Percentiles rank a stretch among this genome's conserved stretches.
These are phyloP conservation scores for Penicillium alfredii DNA, from an alignment of 495 filamentous ascomycete species.

Conservation along the genomic window DNA sequence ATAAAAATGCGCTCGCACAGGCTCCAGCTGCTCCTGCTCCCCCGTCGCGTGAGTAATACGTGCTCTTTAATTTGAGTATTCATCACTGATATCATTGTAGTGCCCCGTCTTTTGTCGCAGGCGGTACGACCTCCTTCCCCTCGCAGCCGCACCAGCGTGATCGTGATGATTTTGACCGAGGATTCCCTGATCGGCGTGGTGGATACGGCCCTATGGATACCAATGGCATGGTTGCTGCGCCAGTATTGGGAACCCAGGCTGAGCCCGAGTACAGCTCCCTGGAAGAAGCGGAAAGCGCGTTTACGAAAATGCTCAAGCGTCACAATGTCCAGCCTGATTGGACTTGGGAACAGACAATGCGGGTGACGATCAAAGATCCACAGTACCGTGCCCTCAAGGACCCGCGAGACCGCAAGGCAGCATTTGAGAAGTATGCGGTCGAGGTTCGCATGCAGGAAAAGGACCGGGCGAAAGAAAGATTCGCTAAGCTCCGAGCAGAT, in stretches of 20 bases:
- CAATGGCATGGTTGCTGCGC: slow-evolving; percentile 54
- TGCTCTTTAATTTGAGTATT: neutral
- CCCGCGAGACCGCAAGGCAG: slow-evolving; percentile 82
- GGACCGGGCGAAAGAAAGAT: slow-evolving; percentile 88
- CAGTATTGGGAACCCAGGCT: slow-evolving; percentile 56
- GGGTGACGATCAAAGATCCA: slow-evolving; percentile 83
- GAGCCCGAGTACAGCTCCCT: slow-evolving; percentile 79
- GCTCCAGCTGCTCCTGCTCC: slow-evolving; percentile 41
- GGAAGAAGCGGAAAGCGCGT: slow-evolving; percentile 92
- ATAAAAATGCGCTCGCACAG: slow-evolving; percentile 64
- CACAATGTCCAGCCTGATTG: slow-evolving; percentile 82
- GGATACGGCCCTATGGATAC: slow-evolving; percentile 51
- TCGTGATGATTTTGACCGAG: slow-evolving; percentile 52
- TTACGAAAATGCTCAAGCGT: slow-evolving; percentile 82
- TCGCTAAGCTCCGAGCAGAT: slow-evolving; percentile 87
- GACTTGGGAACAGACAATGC: slow-evolving; percentile 88
- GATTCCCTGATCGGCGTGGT: slow-evolving; percentile 59
- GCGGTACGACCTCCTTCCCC: slow-evolving; percentile 52
- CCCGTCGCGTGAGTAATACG: slow-evolving; percentile 60
- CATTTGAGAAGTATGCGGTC: slow-evolving; percentile 92
- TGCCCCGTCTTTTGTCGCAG: slow-evolving; percentile 61
- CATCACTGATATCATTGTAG: slow-evolving; percentile 37
- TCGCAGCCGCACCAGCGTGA: slow-evolving; percentile 38
- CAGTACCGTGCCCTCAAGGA: slow-evolving; percentile 93
- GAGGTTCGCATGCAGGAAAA: slow-evolving; percentile 91